Evolutionary conservation across 2,329 filamentous ascomycete genomes (phyloP), one percentile per base, ranked within the genome.

Genomic region (Escovopsis weberi): DNA sequence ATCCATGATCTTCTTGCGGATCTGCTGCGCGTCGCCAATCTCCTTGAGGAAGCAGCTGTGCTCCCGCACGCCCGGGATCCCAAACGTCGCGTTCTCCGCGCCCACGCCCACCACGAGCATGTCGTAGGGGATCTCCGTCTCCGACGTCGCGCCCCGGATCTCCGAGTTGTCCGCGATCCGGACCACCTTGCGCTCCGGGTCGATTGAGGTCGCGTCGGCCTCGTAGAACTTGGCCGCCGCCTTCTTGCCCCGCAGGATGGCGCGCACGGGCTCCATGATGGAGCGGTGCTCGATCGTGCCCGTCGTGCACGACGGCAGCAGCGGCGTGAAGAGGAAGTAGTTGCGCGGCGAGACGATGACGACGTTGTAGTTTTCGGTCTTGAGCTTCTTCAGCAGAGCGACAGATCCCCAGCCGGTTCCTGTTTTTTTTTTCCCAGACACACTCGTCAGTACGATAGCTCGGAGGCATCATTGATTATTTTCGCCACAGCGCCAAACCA

Each of bases 1-100:
- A 69, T 98, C 91, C 91, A 98, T 98, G 66, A 98, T 95, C 66
- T 86, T 87, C 74, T 89, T 95, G 59, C 91, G 86, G 60, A 98
- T 98, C 58, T 78, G 77, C 67, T 98, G 91, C 45, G 91, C 91
- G 62, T 98, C 93, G 51, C 75, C 79, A 59, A 98, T 94, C 69
- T 98, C 93, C 75, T 98, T 98, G 61, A 98, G 68, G 76, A 98
- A 98, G 70, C 88, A 94, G 54, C 85, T 89, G 72, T 98, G 70
- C 67, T 98, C 91, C 53, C 79, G 80, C 44, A 98, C 91, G 63
- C 91, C 91, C 43, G 86, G 87, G 56, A 98, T 96, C 55, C 88
- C 91, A 60, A 98, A 98, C 46, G 91, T 98, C 42, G 91, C 89
- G 65, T 96, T 98, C 72, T 96, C 91, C 50, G 91, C 91, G 52